These are phyloP conservation scores for Aspergillus sp. DNA, from an alignment of 2,329 filamentous ascomycete genomes.

Conservation along the genomic window DNA sequence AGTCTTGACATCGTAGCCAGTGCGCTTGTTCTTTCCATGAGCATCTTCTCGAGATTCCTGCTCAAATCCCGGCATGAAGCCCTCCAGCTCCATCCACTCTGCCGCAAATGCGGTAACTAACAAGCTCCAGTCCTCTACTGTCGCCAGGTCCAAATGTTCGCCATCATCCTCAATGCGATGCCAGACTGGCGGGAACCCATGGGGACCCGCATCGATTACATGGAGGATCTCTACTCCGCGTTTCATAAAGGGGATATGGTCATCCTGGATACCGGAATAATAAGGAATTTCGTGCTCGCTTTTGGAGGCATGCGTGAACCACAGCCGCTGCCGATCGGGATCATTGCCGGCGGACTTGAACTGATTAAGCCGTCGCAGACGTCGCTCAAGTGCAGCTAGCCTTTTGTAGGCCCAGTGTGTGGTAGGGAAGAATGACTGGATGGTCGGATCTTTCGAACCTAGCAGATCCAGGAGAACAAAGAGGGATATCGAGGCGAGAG, in stretches of 20 bases:
- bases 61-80: conserved; percentile 41
- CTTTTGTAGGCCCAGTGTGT: conserved; percentile 91
- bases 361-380: conserved; percentile 67
- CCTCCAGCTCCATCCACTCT: conserved; percentile 88
- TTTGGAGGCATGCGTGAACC: conserved; percentile 68
- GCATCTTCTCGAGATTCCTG: background rate
- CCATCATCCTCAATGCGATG: conserved; percentile 82
- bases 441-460: conserved; percentile 65
- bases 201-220: conserved; percentile 67
- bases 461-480: conserved; percentile 92
- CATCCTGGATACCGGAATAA: conserved; percentile 68
- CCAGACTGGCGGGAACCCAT: conserved; percentile 76
- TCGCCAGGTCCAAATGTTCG: conserved; percentile 76
- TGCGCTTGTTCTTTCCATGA: conserved; percentile 14
- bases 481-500: conserved; percentile 76
- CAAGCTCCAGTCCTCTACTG: conserved; percentile 82
- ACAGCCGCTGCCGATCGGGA: conserved; percentile 45
- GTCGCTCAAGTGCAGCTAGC: conserved; percentile 72
- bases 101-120: conserved; percentile 81
- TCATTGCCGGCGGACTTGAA: conserved; percentile 58
- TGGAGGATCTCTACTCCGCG: conserved; percentile 87
- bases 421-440: conserved; percentile 84
- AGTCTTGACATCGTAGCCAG: conserved; percentile 32
- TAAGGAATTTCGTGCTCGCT: conserved; percentile 50
- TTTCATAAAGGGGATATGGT: conserved; percentile 87